Conservation (phyloP, 2,329 filamentous ascomycete genomes). For the Sporothrix humicola region DNA sequence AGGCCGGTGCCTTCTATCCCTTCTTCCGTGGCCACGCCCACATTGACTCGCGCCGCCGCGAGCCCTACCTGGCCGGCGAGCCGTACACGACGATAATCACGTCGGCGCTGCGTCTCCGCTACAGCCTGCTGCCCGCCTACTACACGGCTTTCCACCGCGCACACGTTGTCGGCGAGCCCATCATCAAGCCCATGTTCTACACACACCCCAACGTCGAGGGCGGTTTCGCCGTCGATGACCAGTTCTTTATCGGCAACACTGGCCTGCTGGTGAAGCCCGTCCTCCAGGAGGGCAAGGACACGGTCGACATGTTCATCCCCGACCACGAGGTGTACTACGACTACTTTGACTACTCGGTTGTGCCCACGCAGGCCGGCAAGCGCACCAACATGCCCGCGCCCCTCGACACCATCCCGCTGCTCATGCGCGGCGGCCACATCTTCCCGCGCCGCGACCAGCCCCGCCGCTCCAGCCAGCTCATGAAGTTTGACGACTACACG, state of each 20-base stretch:
- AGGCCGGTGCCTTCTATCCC: slow-evolving; percentile 94
- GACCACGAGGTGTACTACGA: slow-evolving; percentile 92
- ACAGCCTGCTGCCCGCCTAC: slow-evolving; percentile 88
- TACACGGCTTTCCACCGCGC: slow-evolving; percentile 97
- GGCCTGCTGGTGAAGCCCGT: slow-evolving; percentile 94
- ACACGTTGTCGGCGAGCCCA: slow-evolving; percentile 79
- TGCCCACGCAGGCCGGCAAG: slow-evolving; percentile 72
- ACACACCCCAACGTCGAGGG: slow-evolving; percentile 83
- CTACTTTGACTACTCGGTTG: slow-evolving; percentile 85
- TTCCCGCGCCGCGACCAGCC: slow-evolving; percentile 88
- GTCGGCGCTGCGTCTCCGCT: slow-evolving; percentile 84
- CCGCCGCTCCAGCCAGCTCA: slow-evolving; percentile 81
- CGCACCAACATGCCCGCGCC: slow-evolving; percentile 74
- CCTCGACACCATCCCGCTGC: slow-evolving; percentile 82
- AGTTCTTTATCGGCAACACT: slow-evolving; percentile 87
- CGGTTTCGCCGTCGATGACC: slow-evolving; percentile 89
- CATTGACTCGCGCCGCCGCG: slow-evolving; percentile 91
- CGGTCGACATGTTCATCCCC: slow-evolving; percentile 82
- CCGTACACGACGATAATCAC: slow-evolving; percentile 87
- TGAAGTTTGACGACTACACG: slow-evolving; percentile 95
- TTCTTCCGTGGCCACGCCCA: slow-evolving; percentile 98
- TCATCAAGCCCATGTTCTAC: slow-evolving; percentile 91
- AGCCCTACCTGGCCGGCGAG: slow-evolving; percentile 86
- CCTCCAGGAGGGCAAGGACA: slow-evolving; percentile 73
- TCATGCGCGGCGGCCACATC: slow-evolving; percentile 93